Base-by-base conservation (phyloP, 2,329 filamentous ascomycete genomes). In the Aspergillus fijiensis region DNA sequence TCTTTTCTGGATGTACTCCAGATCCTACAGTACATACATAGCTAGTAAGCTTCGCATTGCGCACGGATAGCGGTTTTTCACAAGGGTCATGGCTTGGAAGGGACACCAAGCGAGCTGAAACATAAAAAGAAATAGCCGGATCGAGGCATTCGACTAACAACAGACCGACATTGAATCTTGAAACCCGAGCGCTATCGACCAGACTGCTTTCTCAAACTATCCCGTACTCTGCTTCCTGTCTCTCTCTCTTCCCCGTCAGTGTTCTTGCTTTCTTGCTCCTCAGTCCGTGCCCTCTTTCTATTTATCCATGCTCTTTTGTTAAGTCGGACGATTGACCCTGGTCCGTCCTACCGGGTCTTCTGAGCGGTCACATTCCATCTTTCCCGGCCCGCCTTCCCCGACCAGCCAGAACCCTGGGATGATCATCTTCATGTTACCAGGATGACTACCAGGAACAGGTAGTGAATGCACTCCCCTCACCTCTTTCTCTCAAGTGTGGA, bases 301-400 rank as follows among this genome's bases (percentile, higher is more conserved):
- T 35, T 35, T 35, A 16, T 35, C 27, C 27, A 29, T 9, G 2
- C 1, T 29, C 27, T 29, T 29, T 29, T 29, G 27, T 35, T 16
- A 2, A 16, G 39, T 19, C 21, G 25, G 21, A 49, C 31, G 12
- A 39, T 33, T 5, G 51, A 54, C 51, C 35, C 16, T 49, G 42
- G 31, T 29, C 54, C 50, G 51, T 60, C 29, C 39, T 53, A 58
- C 35, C 49, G 27, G 27, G 29, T 47, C 56, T 58, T 51, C 58
- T 62, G 59, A 62, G 51, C 53, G 60, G 60, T 65, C 59, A 62
- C 65, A 66, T 67, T 68, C 66, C 65, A 60, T 51, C 57, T 53
- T 58, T 53, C 49, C 61, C 59, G 55, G 55, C 47, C 60, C 59
- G 60, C 55, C 51, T 61, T 54, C 66, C 63, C 63, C 60, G 54